Base-by-base conservation (phyloP, 176 grass and related monocot species). In the Musa beccarii region DNA sequence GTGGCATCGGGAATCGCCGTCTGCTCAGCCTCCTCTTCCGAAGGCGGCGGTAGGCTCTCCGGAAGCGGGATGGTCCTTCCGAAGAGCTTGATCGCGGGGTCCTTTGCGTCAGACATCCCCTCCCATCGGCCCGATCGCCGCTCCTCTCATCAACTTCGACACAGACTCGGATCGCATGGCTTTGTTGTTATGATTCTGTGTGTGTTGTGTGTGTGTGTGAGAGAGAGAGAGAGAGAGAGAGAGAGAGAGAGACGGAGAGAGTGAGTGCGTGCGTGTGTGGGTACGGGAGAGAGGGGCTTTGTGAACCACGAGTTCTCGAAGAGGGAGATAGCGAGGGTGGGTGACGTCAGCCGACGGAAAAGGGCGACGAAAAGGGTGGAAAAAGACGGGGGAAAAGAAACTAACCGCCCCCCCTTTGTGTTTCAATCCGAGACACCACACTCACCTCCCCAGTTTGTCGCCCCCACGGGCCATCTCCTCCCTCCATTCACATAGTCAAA, bases 1-100 rank as follows among this genome's bases (percentile, higher is more conserved):
- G 43, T 21, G 12, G 63, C 34, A 29, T 51, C 53, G 14, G 63
- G 20, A 63, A 78, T 23, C 51, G 51, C 49, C 70, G 10, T 34
- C 54, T 34, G 63, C 50, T 52, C 73, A 4, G 54, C 25, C 52
- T 63, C 72, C 20, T 52, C 59, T 3, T 51, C 76, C 29, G 43
- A 68, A 50, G 70, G 19, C 50, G 28, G 53, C 21, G 49, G 69
- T 9, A 52, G 51, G 55, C 66, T 20, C 20, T 83, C 78, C 63
- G 49, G 52, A 10, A 84, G 68, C 15, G 89, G 78, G 83, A 88
- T 86, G 62, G 83, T 84, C 62, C 63, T 68, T 70, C 87, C 85
- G 78, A 89, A 88, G 69, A 96, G 85, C 81, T 84, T 86, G 21
- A 96, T 89, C 72, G 89, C 80, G 71, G 81, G 73, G 81, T 95